These are phyloP conservation scores for Athelia psychrophila DNA, from an alignment of 1,284 basidiomycete species.

Conservation along the genomic window DNA sequence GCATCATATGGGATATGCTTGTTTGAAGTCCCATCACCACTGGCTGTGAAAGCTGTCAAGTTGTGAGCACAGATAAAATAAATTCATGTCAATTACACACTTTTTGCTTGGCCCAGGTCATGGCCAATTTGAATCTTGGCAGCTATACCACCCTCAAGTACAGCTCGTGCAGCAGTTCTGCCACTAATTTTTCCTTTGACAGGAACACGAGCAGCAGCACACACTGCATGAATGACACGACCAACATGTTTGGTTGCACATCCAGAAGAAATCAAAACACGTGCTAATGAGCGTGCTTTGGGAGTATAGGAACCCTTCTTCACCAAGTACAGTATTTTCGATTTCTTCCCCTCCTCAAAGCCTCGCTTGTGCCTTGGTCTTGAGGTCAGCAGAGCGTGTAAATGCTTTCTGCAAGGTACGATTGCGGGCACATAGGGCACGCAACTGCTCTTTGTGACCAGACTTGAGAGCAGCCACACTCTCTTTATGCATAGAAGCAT, in stretches of 20 bases:
- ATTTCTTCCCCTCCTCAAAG: too few relatives aligned
- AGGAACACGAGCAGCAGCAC: background rate
- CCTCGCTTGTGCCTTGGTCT: background rate
- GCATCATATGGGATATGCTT: slow-evolving; percentile 14
- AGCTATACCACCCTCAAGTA: slow-evolving; percentile 11
- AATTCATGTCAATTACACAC: background rate
- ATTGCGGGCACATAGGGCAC: too few relatives aligned
- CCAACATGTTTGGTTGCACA: background rate
- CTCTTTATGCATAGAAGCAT: too few relatives aligned
- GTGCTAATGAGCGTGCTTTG: background rate
- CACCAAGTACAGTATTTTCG: background rate
- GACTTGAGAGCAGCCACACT: too few relatives aligned
- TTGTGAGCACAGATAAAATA: background rate
- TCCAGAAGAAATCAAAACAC: background rate
- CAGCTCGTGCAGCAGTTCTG: slow-evolving; percentile 9
- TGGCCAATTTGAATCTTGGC: slow-evolving; percentile 9
- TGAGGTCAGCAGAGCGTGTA: background rate
- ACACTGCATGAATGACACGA: background rate
- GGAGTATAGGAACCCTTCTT: background rate
- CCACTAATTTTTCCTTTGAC: slow-evolving; percentile 6
- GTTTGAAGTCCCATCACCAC: slow-evolving; percentile 13
- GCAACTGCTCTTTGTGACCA: too few relatives aligned
- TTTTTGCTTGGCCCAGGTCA: slow-evolving; percentile 7
- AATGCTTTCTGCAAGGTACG: too few relatives aligned
- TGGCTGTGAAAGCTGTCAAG: slow-evolving; percentile 4